Base-by-base conservation (phyloP, 2,329 filamentous ascomycete species). In the Endothia cerciana region DNA sequence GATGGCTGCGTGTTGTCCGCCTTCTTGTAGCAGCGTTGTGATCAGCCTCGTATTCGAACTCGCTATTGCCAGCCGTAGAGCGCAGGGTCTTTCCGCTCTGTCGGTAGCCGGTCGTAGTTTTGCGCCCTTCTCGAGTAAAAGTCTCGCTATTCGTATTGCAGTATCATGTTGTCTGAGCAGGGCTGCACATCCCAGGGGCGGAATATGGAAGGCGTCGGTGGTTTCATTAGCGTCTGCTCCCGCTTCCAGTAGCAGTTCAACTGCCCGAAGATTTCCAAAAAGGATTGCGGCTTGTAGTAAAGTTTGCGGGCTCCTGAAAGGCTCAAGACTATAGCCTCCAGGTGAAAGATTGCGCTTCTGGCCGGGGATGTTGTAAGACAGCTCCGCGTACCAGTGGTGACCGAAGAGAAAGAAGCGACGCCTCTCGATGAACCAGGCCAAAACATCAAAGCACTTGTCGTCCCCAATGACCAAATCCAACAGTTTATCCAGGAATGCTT, bases 81-180 rank as follows among this genome's bases (percentile, higher is more conserved):
- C 40, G 4, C 2, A 8, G 7, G 15, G 15, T 11, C 8, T 28
- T 38, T 6, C 0, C 19, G 7, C 1, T 7, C 2, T 15, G 6
- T 28, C 7, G 1, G 15, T 30, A 30, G 2, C 1, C 36, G 10
- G 17, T 17, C 10, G 41, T 30, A 58, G 1, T 2, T 17, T 49
- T 6, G 51, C 33, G 2, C 13, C 8, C n/a, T 40, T 47, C 3
- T 22, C 36, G 22, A 63, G 25, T 1, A 63, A 36, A 1, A 59
- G 28, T 1, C 15, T 15, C 0, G 15, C 15, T 2, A 63, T 17
- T 13, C 3, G 3, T 1, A 8, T 5, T 28, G 53, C 62, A 0
- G 33, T 15, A 6, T 40, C 30, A 17, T 49, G 53, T 2, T 10
- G 4, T 0, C 0, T 0, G 19, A 17, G 4, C 1, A 0, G 3